These are phyloP conservation scores for Glycine latifolia DNA, from an alignment of 306 rosid genomes.

Conservation along the genomic window DNA sequence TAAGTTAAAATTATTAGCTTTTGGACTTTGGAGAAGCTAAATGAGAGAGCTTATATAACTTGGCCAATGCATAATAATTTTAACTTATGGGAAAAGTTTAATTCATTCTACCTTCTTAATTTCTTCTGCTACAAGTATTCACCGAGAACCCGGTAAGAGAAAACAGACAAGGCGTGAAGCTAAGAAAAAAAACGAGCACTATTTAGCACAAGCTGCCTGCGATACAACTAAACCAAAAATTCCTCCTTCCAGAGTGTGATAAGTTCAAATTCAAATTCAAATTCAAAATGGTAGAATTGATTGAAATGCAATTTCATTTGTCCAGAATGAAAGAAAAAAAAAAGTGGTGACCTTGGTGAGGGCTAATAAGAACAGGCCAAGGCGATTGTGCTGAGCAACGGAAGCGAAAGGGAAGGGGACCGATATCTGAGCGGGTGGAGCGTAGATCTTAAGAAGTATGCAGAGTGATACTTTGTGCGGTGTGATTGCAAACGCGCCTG, in stretches of 20 bases:
- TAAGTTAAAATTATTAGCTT: no score
- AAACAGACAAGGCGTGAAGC: neutral
- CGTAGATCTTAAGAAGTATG: slow-evolving; percentile 80
- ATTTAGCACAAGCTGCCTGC: neutral
- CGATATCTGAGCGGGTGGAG: slow-evolving; percentile 72
- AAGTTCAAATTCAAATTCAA: neutral
- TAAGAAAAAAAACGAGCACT: neutral
- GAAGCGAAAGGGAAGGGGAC: slow-evolving; percentile 80
- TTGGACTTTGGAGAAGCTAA: no score
- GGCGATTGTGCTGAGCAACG: slow-evolving; percentile 82
- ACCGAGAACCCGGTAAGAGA: neutral
- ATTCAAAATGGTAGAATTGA: neutral
- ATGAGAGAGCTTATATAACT: no score
- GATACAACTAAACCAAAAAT: neutral
- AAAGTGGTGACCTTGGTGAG: slow-evolving; percentile 72
- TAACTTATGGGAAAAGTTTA: no score
- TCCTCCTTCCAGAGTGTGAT: neutral
- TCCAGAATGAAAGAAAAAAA: neutral
- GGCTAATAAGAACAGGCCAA: slow-evolving; percentile 78
- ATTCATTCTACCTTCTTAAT: no score
- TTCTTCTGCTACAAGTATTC: no score
- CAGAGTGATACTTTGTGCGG: slow-evolving; percentile 94
- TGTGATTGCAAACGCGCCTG: slow-evolving; percentile 76
- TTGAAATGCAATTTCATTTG: neutral
- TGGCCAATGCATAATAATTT: no score